Percentiles rank a stretch among this genome's conserved stretches.
Conservation (phyloP, 1,139 yeast genomes). For the Magnusiomyces tetraspermus region DNA sequence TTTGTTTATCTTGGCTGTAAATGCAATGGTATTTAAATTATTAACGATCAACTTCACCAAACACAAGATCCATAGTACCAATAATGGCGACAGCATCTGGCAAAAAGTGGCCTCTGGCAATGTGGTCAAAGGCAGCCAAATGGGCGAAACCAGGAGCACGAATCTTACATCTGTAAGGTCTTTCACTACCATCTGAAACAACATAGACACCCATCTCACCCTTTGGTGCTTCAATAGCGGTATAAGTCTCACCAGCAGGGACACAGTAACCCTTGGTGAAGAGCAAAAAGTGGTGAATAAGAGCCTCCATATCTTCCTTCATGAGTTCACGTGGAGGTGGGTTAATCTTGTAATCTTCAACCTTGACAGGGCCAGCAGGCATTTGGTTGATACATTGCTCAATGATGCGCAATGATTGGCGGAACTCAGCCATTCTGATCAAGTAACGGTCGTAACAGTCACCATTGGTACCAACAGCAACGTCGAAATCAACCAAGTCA, state of each 20-base stretch:
- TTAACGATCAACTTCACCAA: slow-evolving; percentile 88
- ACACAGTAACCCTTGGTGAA: slow-evolving; percentile 85
- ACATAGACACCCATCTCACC: slow-evolving; percentile 92
- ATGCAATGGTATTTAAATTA: neutral
- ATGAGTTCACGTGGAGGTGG: slow-evolving; percentile 75
- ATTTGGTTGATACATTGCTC: slow-evolving; percentile 85
- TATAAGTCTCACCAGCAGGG: slow-evolving; percentile 85
- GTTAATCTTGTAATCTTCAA: slow-evolving; percentile 76
- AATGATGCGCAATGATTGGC: slow-evolving; percentile 82
- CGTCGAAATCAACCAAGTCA: slow-evolving; percentile 75
- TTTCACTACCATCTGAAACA: slow-evolving; percentile 81
- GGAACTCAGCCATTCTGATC: slow-evolving; percentile 82
- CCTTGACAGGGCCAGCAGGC: slow-evolving; percentile 90
- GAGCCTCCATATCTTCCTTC: slow-evolving; percentile 92
- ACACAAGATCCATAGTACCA: slow-evolving; percentile 92
- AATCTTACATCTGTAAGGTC: slow-evolving; percentile 88
- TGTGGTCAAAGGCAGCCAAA: slow-evolving; percentile 79
- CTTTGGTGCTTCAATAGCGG: slow-evolving; percentile 90
- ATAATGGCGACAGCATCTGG: slow-evolving; percentile 92
- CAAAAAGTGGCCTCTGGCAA: slow-evolving; percentile 75
- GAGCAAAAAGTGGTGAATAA: slow-evolving; percentile 79
- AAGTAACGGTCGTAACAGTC: slow-evolving; percentile 88
- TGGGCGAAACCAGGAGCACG: slow-evolving; percentile 93
- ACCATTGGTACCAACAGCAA: slow-evolving; percentile 80
- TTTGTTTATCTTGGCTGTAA: slow-evolving; percentile 7